phyloP scores from a whole-genome alignment of 2,329 filamentous ascomycete species.

The Ascochyta rabiei region DNA sequence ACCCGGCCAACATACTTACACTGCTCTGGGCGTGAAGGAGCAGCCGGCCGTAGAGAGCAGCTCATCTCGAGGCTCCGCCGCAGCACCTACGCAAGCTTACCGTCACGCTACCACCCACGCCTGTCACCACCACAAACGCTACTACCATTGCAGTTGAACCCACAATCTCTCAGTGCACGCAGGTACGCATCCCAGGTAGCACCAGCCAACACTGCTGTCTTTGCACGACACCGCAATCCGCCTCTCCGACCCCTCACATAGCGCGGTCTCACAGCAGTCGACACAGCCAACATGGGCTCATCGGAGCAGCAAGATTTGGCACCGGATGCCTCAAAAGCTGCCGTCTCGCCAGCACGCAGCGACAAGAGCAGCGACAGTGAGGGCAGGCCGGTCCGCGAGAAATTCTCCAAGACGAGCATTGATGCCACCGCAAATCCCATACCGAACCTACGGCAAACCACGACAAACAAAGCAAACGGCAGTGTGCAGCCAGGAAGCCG shows the following conservation, averaged over 20 bases:
- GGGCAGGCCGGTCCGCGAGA: conserved; percentile 65
- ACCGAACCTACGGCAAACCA: conserved; percentile 24
- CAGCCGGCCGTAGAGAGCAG: neutral
- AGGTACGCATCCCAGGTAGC: neutral
- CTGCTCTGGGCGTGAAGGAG: neutral
- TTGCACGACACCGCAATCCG: neutral
- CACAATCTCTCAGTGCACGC: neutral
- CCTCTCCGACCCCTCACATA: conserved; percentile 4
- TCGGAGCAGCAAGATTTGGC: conserved; percentile 28
- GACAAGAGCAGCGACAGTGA: conserved; percentile 54
- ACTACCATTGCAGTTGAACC: conserved; percentile 5
- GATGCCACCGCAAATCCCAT: conserved; percentile 42
- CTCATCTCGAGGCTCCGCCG: conserved; percentile 6
- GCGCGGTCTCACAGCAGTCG: conserved; percentile 6
- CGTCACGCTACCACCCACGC: neutral
- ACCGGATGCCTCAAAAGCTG: conserved; percentile 13
- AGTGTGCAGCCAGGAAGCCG: conserved; percentile 26
- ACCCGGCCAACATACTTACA: neutral
- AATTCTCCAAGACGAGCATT: conserved; percentile 67
- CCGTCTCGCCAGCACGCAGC: conserved; percentile 41
- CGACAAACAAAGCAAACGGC: conserved; percentile 37
- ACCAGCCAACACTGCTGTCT: neutral
- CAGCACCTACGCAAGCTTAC: neutral
- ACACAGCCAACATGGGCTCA: conserved; percentile 32
- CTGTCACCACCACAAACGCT: conserved; percentile 2